Conservation (phyloP, 2,329 filamentous ascomycete genomes). For the Stagonosporopsis chrysanthemi region DNA sequence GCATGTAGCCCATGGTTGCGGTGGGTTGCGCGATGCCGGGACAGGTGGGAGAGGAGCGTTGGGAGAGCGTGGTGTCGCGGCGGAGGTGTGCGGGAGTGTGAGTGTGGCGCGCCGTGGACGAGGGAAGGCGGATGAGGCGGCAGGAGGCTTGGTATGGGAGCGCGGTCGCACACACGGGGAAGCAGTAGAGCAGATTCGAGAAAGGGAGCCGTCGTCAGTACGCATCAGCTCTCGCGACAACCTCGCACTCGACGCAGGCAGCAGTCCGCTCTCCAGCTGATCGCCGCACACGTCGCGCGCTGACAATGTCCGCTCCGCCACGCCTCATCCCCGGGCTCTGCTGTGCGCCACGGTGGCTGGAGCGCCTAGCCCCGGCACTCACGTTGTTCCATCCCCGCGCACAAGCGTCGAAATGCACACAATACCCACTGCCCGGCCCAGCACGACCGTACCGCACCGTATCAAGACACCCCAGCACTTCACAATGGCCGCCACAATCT, state of each 20-base stretch:
- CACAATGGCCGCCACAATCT: constrained; percentile 69
- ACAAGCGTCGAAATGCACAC: constrained; percentile 24
- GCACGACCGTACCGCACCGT: constrained; percentile 32
- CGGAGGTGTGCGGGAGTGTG: constrained; percentile 30
- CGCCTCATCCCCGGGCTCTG: too few relatives aligned
- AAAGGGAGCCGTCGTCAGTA: too few relatives aligned
- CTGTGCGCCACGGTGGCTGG: neutral
- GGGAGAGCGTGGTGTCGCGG: constrained; percentile 8
- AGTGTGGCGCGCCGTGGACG: constrained; percentile 15
- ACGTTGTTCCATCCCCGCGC: constrained; percentile 33
- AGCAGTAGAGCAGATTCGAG: neutral
- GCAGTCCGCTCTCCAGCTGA: too few relatives aligned
- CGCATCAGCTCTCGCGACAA: too few relatives aligned
- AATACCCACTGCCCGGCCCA: neutral
- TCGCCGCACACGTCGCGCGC: too few relatives aligned
- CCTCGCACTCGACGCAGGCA: too few relatives aligned
- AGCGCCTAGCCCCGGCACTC: neutral
- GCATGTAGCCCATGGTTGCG: constrained; percentile 74
- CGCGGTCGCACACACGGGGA: constrained; percentile 7
- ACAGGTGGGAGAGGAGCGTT: neutral
- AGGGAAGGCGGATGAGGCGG: constrained; percentile 13
- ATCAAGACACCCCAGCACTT: constrained; percentile 40
- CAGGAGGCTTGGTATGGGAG: constrained; percentile 6
- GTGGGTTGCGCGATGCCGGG: neutral
- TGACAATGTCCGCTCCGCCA: neutral